phyloP scores from a whole-genome alignment of 2,329 filamentous ascomycete species.

The Colletotrichum salicis region DNA sequence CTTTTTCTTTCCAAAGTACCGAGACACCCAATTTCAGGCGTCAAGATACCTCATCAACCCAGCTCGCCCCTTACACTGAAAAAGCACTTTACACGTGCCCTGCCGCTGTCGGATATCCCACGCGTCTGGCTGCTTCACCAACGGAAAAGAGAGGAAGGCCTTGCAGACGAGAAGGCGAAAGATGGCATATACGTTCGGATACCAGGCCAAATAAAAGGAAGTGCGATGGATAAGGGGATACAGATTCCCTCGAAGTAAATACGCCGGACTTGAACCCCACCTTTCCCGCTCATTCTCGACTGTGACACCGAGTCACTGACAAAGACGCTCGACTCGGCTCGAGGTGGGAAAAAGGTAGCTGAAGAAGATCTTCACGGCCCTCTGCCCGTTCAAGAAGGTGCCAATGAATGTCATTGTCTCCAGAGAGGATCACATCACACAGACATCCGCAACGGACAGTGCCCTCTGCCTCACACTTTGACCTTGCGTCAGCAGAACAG shows the following conservation, averaged over 20 bases:
- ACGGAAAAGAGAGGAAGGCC: neutral
- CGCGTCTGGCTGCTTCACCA: neutral
- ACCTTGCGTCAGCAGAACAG: neutral
- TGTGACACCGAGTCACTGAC: neutral
- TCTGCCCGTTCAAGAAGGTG: constrained; percentile 17
- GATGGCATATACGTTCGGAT: neutral
- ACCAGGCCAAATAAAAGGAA: neutral
- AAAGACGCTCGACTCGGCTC: neutral
- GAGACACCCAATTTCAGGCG: neutral
- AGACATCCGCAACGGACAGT: constrained; percentile 13
- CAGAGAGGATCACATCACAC: neutral
- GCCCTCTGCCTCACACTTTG: neutral
- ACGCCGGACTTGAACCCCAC: neutral
- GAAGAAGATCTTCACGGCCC: neutral
- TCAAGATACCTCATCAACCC: neutral
- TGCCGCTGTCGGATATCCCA: neutral
- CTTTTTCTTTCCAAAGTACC: neutral
- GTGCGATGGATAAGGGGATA: neutral
- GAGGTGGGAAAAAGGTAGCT: neutral
- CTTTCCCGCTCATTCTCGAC: neutral
- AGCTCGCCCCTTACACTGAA: neutral
- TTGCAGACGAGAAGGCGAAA: neutral
- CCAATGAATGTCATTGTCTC: neutral
- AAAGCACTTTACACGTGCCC: constrained; percentile 1
- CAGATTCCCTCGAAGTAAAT: neutral